Evolutionary conservation across 306 rosid species (phyloP).

Genomic region (Luffa aegyptiaca): DNA sequence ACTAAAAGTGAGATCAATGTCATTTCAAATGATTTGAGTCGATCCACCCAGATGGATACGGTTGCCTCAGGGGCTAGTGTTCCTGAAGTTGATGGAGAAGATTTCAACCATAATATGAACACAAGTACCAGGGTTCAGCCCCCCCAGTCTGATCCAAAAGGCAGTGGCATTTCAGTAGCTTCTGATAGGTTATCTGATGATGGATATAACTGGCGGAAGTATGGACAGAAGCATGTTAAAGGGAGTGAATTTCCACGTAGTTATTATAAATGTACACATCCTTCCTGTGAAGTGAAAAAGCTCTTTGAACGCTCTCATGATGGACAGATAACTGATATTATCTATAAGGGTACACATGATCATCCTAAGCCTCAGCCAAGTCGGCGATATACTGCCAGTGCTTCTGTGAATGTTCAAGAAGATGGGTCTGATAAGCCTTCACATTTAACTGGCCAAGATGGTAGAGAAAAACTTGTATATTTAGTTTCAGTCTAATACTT

Average conservation of each 20-base stretch:
- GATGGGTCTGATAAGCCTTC: conserved; percentile 60
- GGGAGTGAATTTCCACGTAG: conserved; percentile 99
- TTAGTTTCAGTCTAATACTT: background rate
- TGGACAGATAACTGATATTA: conserved; percentile 88
- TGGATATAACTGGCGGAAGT: conserved; percentile 97
- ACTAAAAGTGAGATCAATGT: conserved; percentile 49
- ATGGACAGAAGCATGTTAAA: conserved; percentile 93
- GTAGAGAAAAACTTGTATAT: conserved; percentile 26
- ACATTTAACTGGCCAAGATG: conserved; percentile 56
- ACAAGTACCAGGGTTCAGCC: conserved; percentile 38
- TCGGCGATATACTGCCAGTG: conserved; percentile 58
- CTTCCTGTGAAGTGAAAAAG: conserved; percentile 96
- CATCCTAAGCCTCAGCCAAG: conserved; percentile 97
- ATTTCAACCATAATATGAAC: conserved; percentile 42
- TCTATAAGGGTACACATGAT: conserved; percentile 93
- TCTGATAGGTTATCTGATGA: conserved; percentile 61
- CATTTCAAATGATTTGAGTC: conserved; percentile 47
- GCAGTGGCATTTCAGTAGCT: conserved; percentile 39
- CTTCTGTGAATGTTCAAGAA: conserved; percentile 46
- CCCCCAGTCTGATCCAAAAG: conserved; percentile 45
- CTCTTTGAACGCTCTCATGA: conserved; percentile 89
- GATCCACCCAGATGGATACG: conserved; percentile 42
- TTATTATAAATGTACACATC: conserved; percentile 96
- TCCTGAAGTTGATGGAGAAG: conserved; percentile 49
- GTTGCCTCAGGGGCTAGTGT: conserved; percentile 39